A percentile compares a stretch with the other conserved stretches of the same genome.
phyloP scores from a whole-genome alignment of 2,329 filamentous ascomycete species.

The Aspergillus ibericus region DNA sequence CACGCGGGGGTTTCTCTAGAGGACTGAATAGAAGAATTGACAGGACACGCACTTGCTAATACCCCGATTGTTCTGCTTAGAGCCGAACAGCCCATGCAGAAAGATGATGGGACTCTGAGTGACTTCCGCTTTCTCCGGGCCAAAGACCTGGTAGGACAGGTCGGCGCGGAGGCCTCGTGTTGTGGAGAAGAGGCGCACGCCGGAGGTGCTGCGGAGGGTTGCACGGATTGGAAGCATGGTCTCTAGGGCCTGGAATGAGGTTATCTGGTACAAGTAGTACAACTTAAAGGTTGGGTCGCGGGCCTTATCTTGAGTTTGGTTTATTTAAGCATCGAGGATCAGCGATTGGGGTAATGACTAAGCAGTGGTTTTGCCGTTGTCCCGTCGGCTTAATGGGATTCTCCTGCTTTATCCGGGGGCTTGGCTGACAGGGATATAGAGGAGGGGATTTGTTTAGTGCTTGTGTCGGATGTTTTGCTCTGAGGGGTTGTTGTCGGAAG shows the following conservation, averaged over 20 bases:
- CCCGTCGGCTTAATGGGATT: slow-evolving; percentile 2
- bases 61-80: slow-evolving; percentile 89
- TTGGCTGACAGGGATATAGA: not conserved
- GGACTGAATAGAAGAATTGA: not conserved
- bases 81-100: slow-evolving; percentile 90
- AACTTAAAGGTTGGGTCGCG: not conserved
- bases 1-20: not conserved
- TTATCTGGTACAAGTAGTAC: not conserved
- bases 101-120: slow-evolving; percentile 70
- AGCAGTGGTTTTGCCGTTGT: slow-evolving; percentile 2
- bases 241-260: not conserved
- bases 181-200: slow-evolving; percentile 35
- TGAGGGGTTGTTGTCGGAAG: too few relatives aligned
- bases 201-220: slow-evolving; percentile 13
- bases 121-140: slow-evolving; percentile 34
- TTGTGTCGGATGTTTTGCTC: not conserved
- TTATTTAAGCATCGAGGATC: not conserved
- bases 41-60: slow-evolving; percentile 81
- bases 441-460: not conserved
- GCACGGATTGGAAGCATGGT: slow-evolving; percentile 15
- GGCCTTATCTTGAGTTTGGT: not conserved
- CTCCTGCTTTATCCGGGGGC: not conserved
- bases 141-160: slow-evolving; percentile 39
- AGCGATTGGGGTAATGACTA: not conserved
- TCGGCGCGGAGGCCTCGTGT: slow-evolving; percentile 27